These are phyloP conservation scores for Saccharomycopsis babjevae DNA, from an alignment of 805 yeast genomes.

Conservation along the genomic window DNA sequence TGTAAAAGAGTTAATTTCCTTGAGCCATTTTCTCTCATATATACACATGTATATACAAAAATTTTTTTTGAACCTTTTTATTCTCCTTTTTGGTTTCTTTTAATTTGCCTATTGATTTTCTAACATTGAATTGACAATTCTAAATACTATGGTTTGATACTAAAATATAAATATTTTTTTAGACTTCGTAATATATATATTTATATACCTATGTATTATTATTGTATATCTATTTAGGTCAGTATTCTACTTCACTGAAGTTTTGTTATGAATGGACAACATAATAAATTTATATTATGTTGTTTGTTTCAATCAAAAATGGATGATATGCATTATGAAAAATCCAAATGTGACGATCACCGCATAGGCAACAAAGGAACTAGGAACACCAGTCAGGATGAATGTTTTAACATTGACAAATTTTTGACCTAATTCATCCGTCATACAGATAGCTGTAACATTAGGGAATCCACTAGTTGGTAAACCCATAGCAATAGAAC, in stretches of 20 bases:
- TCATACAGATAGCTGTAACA: conserved; percentile 91
- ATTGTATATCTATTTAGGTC: neutral
- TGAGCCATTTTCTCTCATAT: too few species aligned
- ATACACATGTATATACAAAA: too few species aligned
- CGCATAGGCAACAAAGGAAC: conserved; percentile 72
- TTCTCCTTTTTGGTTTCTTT: too few species aligned
- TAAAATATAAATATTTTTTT: too few species aligned
- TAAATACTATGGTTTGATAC: too few species aligned
- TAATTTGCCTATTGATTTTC: too few species aligned
- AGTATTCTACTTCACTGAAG: neutral
- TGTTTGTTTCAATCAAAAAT: neutral
- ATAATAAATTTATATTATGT: neutral
- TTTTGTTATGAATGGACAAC: neutral
- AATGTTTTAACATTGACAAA: conserved; percentile 83
- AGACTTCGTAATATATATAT: too few species aligned
- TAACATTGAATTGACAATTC: too few species aligned
- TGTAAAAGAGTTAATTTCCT: too few species aligned
- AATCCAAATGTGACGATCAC: conserved; percentile 36
- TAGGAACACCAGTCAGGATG: conserved; percentile 83
- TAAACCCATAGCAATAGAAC: conserved; percentile 94
- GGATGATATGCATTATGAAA: neutral
- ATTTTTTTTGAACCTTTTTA: too few species aligned
- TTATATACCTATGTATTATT: neutral
- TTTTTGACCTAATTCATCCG: conserved; percentile 85
- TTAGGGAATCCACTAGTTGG: conserved; percentile 98